These are phyloP conservation scores for Stramenopiles sp. DNA, from an alignment of 352 stramenopile genomes.

Conservation along the genomic window DNA sequence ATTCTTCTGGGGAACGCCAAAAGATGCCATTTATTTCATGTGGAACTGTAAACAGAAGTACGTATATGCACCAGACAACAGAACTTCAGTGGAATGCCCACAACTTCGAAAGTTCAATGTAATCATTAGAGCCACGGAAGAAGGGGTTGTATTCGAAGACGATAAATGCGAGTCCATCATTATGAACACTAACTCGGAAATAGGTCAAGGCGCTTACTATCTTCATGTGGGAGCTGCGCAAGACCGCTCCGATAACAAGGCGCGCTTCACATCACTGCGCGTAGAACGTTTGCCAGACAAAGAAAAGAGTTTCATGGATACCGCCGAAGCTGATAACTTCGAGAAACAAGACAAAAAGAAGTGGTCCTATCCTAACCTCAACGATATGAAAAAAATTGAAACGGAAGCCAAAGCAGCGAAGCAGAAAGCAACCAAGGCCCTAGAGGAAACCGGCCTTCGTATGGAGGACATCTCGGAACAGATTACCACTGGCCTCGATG, in stretches of 20 bases:
- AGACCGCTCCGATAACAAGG: background rate
- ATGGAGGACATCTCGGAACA: too few relatives aligned
- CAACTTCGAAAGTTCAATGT: background rate
- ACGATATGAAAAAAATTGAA: background rate
- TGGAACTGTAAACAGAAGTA: constrained; percentile 1
- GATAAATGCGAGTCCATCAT: background rate
- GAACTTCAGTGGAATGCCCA: background rate
- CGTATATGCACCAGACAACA: background rate
- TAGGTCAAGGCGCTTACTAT: background rate
- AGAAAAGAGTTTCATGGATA: background rate
- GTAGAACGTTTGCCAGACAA: constrained; percentile 1
- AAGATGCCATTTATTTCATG: constrained; percentile 6
- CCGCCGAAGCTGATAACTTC: background rate
- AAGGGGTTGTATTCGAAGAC: background rate
- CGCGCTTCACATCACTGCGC: background rate
- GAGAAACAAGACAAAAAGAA: background rate
- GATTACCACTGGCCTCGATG: too few relatives aligned
- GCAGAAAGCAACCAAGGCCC: background rate
- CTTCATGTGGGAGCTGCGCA: background rate
- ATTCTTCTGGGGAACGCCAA: background rate
- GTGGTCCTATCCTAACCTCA: background rate
- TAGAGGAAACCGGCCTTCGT: background rate
- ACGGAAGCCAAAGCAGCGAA: background rate
- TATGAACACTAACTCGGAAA: background rate
- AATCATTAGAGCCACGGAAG: background rate